Evolutionary conservation across 1,284 basidiomycete genomes (phyloP), one percentile per base, ranked within the genome.

Genomic region (Gymnopus androsaceus): DNA sequence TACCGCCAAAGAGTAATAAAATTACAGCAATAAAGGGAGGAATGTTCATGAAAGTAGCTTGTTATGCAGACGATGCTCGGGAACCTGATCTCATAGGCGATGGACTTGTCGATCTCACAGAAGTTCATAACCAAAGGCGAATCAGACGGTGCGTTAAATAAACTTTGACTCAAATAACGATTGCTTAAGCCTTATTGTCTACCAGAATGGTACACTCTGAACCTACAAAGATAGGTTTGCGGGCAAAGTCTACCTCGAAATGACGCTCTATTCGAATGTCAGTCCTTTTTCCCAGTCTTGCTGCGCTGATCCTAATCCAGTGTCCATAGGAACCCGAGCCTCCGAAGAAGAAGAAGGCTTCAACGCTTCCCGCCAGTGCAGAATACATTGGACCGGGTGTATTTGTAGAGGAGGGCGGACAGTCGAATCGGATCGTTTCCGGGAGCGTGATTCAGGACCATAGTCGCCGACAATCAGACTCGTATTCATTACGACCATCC

Each of bases 31-130:
- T 89, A 44, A 84, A 85, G 66, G 88, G 89, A 48, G 89, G 87
- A 54, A 91, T 85, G 69, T 79, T 75, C 34, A 88, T 99, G 85
- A 83, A 81, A 62, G 68, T 99, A 42, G 83, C 88, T 31, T 95
- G 94, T 71, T 99, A 90, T 70, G 96, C 97, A 14, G 95, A 98
- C 70, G 96, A 99, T 72, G 80, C 90, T 51, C 88, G 92, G 60
- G 95, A 99, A 67, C 96, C 97, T 50, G 95, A 96, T 67, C 80
- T 98, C 62, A 96, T 99, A 69, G 97, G 97, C 45, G 95, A 99
- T 70, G 78, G 86, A 1, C 79, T 84, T 40, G 90, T 99, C 2
- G 90, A 96, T 69, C 80, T 99, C 48, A 91, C 90, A 8, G 91
- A 95, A 61, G 95, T 90, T n/a, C 15, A 75, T 99, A 63, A 93